phyloP scores from a whole-genome alignment of 768 basidiomycete genomes.

The Gymnopilus junonius region DNA sequence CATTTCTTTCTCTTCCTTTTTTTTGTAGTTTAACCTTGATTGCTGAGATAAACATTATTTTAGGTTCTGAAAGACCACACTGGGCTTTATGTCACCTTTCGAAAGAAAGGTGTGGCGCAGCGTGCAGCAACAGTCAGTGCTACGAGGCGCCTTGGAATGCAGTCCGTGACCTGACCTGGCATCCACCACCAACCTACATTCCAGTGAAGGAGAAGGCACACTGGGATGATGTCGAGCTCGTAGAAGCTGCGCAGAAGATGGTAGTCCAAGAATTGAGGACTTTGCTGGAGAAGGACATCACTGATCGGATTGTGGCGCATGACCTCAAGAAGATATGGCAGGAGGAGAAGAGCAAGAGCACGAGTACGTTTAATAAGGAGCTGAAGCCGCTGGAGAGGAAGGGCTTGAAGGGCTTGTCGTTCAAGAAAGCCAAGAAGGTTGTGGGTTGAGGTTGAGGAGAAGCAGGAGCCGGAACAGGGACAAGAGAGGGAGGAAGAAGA shows the following conservation, averaged over 20 bases:
- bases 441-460: conserved; percentile 44
- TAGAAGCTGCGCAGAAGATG: conserved; percentile 57
- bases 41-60: background rate
- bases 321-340: conserved; percentile 56
- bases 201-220: conserved; percentile 42
- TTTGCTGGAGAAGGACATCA: conserved; percentile 69
- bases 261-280: conserved; percentile 60
- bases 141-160: conserved; percentile 59
- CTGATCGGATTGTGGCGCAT: conserved; percentile 59
- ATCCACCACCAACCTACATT: conserved; percentile 41
- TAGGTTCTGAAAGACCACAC: conserved; percentile 73
- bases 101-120: conserved; percentile 61
- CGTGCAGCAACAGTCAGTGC: conserved; percentile 70
- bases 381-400: conserved; percentile 38
- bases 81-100: conserved; percentile 88
- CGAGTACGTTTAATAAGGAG: conserved; percentile 21
- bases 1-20: conserved; percentile 3
- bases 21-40: conserved; percentile 9
- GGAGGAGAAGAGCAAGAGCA: conserved; percentile 51
- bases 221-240: conserved; percentile 59
- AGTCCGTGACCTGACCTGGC: conserved; percentile 60
- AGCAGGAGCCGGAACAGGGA: conserved; percentile 42
- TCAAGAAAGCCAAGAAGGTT: conserved; percentile 45
- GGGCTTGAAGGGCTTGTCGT: conserved; percentile 50
- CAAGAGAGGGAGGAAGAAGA: conserved; percentile 42